Evolutionary conservation across 129 eudicot genomes (phyloP), one percentile per base, ranked within the genome.

Genomic region (Tagetes patula): DNA sequence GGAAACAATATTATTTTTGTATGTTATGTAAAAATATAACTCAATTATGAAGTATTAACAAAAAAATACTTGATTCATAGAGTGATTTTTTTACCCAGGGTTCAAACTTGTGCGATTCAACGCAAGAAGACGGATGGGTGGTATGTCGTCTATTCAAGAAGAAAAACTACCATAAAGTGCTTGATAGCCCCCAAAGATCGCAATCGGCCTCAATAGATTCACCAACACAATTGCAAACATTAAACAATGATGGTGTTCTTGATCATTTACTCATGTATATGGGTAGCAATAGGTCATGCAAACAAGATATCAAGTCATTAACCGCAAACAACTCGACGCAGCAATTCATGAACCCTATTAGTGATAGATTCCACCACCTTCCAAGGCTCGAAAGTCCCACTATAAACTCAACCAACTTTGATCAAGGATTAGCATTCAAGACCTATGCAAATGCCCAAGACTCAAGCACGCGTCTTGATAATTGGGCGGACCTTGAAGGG

Each of bases 311-410:
- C 60, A 77, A 74, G 27, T 65, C 82, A 9, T 30, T 72, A 42
- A 72, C 30, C 42, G 56, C 48, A 72, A 61, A 66, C 58, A 72
- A 77, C 68, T 54, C 52, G 9, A 73, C 47, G 69, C 65, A 78
- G 0, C 87, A 76, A 61, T 67, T 67, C 31, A 56, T 58, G 40
- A 75, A 0, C 60, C 82, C 82, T 0, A 48, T 59, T 11, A 79
- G 43, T 47, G 76, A 81, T 5, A 43, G 73, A 60, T 84, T 84
- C 73, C 32, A 82, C 66, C 85, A 86, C 60, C 89, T 89, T 58
- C 92, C 96, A 1, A 66, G 86, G 70, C 87, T 89, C 9, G 91
- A 86, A 6, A 85, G 78, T 75, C 91, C 91, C 42, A 75, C 80
- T 49, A 48, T 53, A 48, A 73, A 77, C 56, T 12, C 81, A 10